Evolutionary conservation across 225 moss, liverwort and hornwort genomes (phyloP).

Genomic region (Climacium dendroides): DNA sequence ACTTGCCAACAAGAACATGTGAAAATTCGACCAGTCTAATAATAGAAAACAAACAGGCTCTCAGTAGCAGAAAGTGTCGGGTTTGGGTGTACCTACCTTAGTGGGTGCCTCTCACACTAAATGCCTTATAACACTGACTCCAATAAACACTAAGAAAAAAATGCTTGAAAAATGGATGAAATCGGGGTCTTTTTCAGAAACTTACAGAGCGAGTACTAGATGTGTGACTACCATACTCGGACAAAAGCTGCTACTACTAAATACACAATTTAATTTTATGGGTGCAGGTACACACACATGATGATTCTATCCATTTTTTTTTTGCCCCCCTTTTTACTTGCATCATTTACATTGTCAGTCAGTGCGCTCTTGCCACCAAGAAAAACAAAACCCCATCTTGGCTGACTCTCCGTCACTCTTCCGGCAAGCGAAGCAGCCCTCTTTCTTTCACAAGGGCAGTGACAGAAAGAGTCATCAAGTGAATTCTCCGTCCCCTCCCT

Average conservation of each 20-base stretch:
- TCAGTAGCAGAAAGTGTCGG: no score
- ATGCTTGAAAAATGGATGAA: not conserved
- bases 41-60: no score
- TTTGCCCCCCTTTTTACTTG: no score
- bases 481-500: not conserved
- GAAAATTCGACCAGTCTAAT: no score
- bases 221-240: fast-evolving
- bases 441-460: no score
- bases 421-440: no score
- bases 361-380: not conserved
- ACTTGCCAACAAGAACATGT: no score
- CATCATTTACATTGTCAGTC: not conserved
- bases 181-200: no score
- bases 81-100: no score
- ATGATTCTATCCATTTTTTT: not conserved
- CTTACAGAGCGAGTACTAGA: not conserved
- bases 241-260: no score
- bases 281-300: not conserved
- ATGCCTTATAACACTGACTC: no score
- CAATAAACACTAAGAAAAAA: not conserved
- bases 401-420: not conserved
- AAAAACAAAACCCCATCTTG: not conserved
- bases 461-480: not conserved
- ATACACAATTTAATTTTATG: not conserved
- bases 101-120: no score